Percentiles rank a stretch among this genome's conserved stretches.
Evolutionary conservation across 176 grass and related monocot species (phyloP).

Genomic region (Carex kokanica): DNA sequence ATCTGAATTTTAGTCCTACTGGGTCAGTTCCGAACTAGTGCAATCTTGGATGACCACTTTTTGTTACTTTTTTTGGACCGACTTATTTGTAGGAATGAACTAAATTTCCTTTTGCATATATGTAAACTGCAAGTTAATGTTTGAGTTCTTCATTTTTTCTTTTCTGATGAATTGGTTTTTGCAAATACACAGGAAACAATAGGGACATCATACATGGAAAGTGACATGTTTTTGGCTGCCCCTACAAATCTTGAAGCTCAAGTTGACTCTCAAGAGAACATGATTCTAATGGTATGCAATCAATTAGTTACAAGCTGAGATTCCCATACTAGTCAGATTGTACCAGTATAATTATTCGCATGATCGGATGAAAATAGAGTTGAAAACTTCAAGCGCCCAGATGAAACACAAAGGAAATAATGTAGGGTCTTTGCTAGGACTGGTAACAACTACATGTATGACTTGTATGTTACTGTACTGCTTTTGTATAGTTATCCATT

Average conservation of each 20-base stretch:
- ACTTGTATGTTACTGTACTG: conserved; percentile 27
- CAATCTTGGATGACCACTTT: neutral
- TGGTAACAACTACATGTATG: neutral
- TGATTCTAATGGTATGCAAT: conserved; percentile 30
- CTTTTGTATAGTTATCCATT: conserved; percentile 14
- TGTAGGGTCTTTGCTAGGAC: neutral
- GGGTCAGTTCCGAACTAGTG: neutral
- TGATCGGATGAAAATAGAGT: neutral
- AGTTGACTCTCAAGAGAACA: conserved; percentile 29
- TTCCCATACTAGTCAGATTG: neutral
- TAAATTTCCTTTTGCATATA: neutral
- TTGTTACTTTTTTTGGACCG: neutral
- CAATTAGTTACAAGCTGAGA: conserved; percentile 12
- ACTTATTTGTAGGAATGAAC: neutral
- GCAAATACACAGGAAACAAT: conserved; percentile 10
- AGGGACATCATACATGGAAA: conserved; percentile 22
- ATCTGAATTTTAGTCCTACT: conserved; percentile 7
- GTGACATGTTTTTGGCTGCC: conserved; percentile 29
- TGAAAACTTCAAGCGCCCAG: neutral
- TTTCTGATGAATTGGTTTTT: conserved; percentile 17
- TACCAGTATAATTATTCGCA: neutral
- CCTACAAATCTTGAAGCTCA: conserved; percentile 28
- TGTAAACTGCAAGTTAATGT: neutral
- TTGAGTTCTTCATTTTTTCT: neutral
- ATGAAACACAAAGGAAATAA: neutral